Conservation (phyloP, 2,329 filamentous ascomycete species). For the Aureobasidium uvarum region DNA sequence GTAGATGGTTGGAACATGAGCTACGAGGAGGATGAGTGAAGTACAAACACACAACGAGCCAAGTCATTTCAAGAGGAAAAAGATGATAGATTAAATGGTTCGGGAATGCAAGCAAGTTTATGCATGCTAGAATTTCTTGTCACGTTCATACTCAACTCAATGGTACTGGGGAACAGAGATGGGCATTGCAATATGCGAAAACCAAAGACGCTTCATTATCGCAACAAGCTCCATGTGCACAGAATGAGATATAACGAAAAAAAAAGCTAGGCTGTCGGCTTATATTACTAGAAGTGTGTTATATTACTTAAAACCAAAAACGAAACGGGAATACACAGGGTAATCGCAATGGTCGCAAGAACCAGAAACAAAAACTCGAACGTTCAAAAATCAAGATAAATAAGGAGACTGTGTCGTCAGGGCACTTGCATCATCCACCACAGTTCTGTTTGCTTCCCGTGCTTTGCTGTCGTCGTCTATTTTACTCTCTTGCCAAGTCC, state of each 20-base stretch:
- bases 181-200: too few relatives aligned
- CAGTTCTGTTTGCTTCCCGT: conserved; percentile 14
- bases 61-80: too few relatives aligned
- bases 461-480: not conserved
- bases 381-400: not conserved
- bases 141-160: too few relatives aligned
- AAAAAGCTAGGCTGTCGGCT: not conserved
- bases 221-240: too few relatives aligned
- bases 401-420: not conserved
- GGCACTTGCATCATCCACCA: not conserved
- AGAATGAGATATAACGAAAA: too few relatives aligned
- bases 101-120: too few relatives aligned
- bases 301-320: not conserved
- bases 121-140: too few relatives aligned
- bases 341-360: conserved; percentile 3
- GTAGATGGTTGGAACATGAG: not conserved
- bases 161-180: too few relatives aligned
- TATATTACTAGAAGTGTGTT: not conserved
- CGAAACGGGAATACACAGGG: not conserved
- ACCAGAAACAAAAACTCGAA: not conserved
- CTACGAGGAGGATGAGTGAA: not conserved
- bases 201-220: too few relatives aligned
- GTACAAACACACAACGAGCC: too few relatives aligned
- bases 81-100: too few relatives aligned
- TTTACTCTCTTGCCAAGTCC: conserved; percentile 23